These are phyloP conservation scores for Rhodotorula sp. DNA, from an alignment of 1,284 basidiomycete species.

Conservation along the genomic window DNA sequence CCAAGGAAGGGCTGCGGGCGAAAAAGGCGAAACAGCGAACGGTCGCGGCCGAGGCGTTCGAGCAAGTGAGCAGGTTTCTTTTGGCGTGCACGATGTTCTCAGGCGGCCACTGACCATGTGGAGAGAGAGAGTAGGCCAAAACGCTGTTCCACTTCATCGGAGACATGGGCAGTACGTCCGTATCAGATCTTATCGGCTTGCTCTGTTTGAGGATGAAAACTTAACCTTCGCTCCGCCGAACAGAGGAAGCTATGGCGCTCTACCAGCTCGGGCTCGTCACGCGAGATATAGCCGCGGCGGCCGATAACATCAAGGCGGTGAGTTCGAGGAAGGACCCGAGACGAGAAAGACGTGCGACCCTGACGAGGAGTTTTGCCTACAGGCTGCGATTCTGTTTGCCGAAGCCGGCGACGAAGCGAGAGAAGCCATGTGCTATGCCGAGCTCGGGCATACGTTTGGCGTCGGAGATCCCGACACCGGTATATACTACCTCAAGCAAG, in stretches of 20 bases:
- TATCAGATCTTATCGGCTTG: not conserved
- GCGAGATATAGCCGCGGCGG: not conserved
- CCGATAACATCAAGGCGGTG: slow-evolving; percentile 15
- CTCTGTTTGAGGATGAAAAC: not conserved
- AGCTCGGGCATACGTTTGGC: slow-evolving; percentile 18
- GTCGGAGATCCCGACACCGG: not conserved
- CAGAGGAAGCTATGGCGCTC: slow-evolving; percentile 26
- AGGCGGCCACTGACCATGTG: no score
- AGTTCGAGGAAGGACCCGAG: not conserved
- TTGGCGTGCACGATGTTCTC: not conserved
- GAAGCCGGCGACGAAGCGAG: slow-evolving; percentile 6
- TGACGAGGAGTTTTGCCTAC: not conserved
- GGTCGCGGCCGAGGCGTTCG: slow-evolving; percentile 9
- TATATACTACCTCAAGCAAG: slow-evolving; percentile 19
- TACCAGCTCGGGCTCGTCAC: slow-evolving; percentile 21
- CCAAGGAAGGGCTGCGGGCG: slow-evolving; percentile 1
- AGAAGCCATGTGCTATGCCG: slow-evolving; percentile 29
- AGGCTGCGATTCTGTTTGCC: slow-evolving; percentile 21
- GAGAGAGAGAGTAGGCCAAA: not conserved
- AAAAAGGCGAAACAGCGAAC: slow-evolving; percentile 3
- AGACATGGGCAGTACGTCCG: slow-evolving; percentile 13
- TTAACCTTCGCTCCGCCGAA: not conserved
- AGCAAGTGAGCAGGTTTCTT: slow-evolving; percentile 6
- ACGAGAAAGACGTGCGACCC: not conserved
- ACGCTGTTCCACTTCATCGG: slow-evolving; percentile 11